A percentile compares a stretch with the other conserved stretches of the same genome.
These are phyloP conservation scores for Sporothrix brunneoviolacea DNA, from an alignment of 2,329 filamentous ascomycete genomes.

Conservation along the genomic window DNA sequence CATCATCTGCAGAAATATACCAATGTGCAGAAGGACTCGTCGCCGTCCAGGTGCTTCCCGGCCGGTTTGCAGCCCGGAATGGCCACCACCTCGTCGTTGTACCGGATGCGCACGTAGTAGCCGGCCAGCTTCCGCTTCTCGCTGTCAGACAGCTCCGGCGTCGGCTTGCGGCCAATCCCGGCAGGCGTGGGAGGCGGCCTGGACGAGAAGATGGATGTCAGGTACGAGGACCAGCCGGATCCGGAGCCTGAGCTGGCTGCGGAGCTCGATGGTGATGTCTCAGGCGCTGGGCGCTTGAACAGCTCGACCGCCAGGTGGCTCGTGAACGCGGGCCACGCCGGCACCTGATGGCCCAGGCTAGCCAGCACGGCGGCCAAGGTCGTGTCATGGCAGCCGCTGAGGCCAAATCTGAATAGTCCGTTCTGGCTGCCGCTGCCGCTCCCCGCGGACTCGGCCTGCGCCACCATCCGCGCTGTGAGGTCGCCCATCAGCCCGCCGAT, in stretches of 20 bases:
- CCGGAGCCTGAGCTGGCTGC: conserved; percentile 17
- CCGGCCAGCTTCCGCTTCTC: conserved; percentile 59
- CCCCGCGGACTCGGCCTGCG: conserved; percentile 47
- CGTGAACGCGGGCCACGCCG: conserved; percentile 86
- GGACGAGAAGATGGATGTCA: conserved; percentile 26
- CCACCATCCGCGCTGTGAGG: conserved; percentile 68
- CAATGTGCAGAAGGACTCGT: conserved; percentile 86
- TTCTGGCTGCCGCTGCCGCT: neutral
- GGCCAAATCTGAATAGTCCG: conserved; percentile 59
- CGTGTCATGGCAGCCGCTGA: conserved; percentile 89
- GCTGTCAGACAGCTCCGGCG: conserved; percentile 45
- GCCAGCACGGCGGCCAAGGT: conserved; percentile 75
- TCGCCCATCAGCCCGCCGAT: conserved; percentile 83
- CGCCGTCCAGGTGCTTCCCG: conserved; percentile 79
- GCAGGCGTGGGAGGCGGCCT: conserved; percentile 24
- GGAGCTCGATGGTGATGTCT: conserved; percentile 17
- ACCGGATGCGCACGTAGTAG: conserved; percentile 84
- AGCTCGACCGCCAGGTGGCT: conserved; percentile 88
- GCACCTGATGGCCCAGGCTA: conserved; percentile 68
- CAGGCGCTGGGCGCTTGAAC: conserved; percentile 50
- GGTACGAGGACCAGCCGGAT: conserved; percentile 22
- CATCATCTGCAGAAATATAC: conserved; percentile 38
- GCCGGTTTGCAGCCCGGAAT: conserved; percentile 71
- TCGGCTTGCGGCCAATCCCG: conserved; percentile 55
- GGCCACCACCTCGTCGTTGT: conserved; percentile 77